Base-by-base conservation (phyloP, 1,139 yeast species). In the Pichia sp. region DNA sequence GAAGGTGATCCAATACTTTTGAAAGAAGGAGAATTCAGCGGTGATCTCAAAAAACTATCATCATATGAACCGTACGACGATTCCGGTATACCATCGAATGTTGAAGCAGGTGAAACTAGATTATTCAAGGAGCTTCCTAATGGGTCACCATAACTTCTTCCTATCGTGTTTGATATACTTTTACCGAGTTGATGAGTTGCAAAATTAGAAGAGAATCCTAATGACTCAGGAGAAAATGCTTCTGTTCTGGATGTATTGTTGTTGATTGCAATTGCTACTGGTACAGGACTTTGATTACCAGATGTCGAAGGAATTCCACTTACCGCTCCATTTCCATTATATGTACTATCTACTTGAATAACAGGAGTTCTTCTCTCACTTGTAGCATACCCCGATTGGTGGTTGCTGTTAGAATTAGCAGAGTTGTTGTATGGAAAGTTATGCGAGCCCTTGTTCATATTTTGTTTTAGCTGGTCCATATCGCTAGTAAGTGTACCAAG, bases 21-120 rank as follows among this genome's bases (percentile, higher is more conserved):
- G 28, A 59, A 50, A n/a, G 59, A 51, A 2, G 66, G 64, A 3
- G 65, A 59, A 23, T 59, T 54, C 31, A 60, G 31, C 4, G 66
- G 65, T 2, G 66, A 61, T 36, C 52, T 56, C 28, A 60, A 41
- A 17, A 30, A 17, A 37, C 54, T 59, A 8, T 53, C 51, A 30
- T 60, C 61, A 30, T 41, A 53, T 1, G 63, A 61, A 3, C 62
- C 63, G 44, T 60, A 62, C 1, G 64, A 62, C 11, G 66, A 61
- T 22, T 58, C 62, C n/a, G 53, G 48, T 38, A 52, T 51, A 0
- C 58, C 59, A 38, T 56, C 58, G 45, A 59, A 54, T 1, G 58
- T 55, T 23, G 61, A 54, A 11, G 54, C 46, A 6, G 63, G 62
- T 5, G 64, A 58, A 8, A 57, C 44, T 5, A 59, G 38, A 30